A percentile compares a stretch with the other conserved stretches of the same genome.
Conservation (phyloP, 1,139 yeast species). For the Casaregolazyma lundiana region DNA sequence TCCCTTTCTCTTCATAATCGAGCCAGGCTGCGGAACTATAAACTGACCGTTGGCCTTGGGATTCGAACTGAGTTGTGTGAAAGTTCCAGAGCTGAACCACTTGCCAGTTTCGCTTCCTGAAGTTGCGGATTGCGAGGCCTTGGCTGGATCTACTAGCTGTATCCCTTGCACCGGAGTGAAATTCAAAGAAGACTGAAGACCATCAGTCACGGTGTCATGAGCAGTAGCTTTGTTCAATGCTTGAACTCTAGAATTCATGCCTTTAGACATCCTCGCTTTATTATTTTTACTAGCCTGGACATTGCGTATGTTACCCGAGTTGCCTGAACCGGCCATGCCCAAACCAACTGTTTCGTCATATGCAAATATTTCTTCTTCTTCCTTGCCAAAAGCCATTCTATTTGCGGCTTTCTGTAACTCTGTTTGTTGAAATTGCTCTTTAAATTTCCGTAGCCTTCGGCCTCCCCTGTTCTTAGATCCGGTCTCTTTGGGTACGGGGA, state of each 20-base stretch:
- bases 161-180: slow-evolving; percentile 33
- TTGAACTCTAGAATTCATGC: slow-evolving; percentile 28
- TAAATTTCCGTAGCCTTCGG: slow-evolving; percentile 66
- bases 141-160: slow-evolving; percentile 25
- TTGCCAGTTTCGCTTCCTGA: slow-evolving; percentile 6
- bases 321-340: slow-evolving; percentile 56
- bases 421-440: slow-evolving; percentile 75
- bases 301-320: slow-evolving; percentile 34
- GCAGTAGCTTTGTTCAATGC: slow-evolving; percentile 13
- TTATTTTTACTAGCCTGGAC: slow-evolving; percentile 33
- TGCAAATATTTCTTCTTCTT: slow-evolving; percentile 51
- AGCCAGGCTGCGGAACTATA: slow-evolving; percentile 17
- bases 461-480: slow-evolving; percentile 88
- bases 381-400: slow-evolving; percentile 74
- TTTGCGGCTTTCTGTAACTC: slow-evolving; percentile 81
- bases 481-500: slow-evolving; percentile 77
- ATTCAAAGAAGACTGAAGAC: slow-evolving; percentile 29
- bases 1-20: slow-evolving; percentile 16
- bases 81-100: slow-evolving; percentile 33
- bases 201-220: slow-evolving; percentile 16
- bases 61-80: slow-evolving; percentile 24
- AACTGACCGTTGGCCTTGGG: slow-evolving; percentile 14
- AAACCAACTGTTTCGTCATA: slow-evolving; percentile 76
- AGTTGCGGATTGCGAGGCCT: not conserved
- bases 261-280: slow-evolving; percentile 33